phyloP scores from a whole-genome alignment of 345 rosid genomes.

The Arabidopsis arenosa region DNA sequence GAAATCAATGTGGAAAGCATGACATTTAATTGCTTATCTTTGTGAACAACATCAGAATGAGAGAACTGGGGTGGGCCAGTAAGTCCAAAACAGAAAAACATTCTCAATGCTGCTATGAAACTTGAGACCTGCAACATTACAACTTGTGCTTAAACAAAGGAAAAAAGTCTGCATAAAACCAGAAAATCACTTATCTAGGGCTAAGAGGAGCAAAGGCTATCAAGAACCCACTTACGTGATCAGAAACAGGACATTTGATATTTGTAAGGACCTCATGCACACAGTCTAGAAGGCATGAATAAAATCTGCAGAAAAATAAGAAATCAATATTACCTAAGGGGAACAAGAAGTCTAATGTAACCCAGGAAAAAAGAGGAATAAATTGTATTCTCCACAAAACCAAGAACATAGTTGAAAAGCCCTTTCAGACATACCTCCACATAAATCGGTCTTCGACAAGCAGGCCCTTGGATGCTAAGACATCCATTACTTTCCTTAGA shows the following conservation, averaged over 20 bases:
- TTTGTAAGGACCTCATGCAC: slow-evolving; percentile 74
- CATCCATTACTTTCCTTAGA: slow-evolving; percentile 81
- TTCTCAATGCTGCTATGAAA: slow-evolving; percentile 71
- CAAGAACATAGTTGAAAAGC: slow-evolving; percentile 17
- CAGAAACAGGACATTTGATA: slow-evolving; percentile 70
- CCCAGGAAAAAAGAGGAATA: slow-evolving; percentile 13
- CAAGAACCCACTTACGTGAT: slow-evolving; percentile 66
- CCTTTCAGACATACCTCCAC: slow-evolving; percentile 61
- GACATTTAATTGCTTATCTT: slow-evolving; percentile 51
- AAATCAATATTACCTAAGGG: slow-evolving; percentile 5
- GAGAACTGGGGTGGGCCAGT: slow-evolving; percentile 47
- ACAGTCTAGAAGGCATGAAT: slow-evolving; percentile 77
- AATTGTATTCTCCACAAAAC: slow-evolving; percentile 1
- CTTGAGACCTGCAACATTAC: slow-evolving; percentile 67
- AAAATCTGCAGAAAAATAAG: slow-evolving; percentile 61
- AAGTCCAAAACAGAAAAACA: slow-evolving; percentile 83
- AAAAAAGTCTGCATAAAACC: slow-evolving; percentile 26
- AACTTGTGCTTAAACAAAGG: slow-evolving; percentile 19
- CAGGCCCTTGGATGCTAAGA: slow-evolving; percentile 61
- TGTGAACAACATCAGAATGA: slow-evolving; percentile 45
- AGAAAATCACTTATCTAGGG: slow-evolving; percentile 10
- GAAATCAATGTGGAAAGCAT: slow-evolving; percentile 47
- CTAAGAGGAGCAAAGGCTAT: slow-evolving; percentile 20
- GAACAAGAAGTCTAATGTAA: slow-evolving; percentile 2
- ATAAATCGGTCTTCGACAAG: slow-evolving; percentile 63